Percentiles rank a stretch among this genome's conserved stretches.
Evolutionary conservation across 108 stramenopile species (phyloP).

Genomic region (Skeletonema menzelii): DNA sequence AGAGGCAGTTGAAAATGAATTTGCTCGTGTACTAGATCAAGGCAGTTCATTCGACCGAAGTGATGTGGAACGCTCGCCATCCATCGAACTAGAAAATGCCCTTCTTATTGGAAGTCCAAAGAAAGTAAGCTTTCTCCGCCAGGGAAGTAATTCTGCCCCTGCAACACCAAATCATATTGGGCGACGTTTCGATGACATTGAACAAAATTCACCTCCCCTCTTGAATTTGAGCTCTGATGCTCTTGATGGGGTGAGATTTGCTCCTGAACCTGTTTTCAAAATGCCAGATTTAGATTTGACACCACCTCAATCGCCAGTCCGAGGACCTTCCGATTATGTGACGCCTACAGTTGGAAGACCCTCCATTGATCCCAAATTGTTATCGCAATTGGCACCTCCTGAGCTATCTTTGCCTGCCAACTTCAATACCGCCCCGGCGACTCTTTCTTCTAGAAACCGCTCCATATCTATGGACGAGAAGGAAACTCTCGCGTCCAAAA

Average conservation of each 20-base stretch:
- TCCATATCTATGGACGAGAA: conserved; percentile 44
- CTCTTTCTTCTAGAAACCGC: conserved; percentile 23
- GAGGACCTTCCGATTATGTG: conserved; percentile 44
- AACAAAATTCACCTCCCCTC: conserved; percentile 33
- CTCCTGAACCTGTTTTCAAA: conserved; percentile 1
- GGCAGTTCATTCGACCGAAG: background rate
- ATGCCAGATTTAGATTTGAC: conserved; percentile 39
- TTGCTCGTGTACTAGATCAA: background rate
- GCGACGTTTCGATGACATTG: conserved; percentile 24
- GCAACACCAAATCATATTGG: conserved; percentile 28
- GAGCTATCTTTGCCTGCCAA: conserved; percentile 5
- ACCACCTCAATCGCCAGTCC: conserved; percentile 60
- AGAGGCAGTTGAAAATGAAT: conserved; percentile 11
- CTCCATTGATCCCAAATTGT: conserved; percentile 16
- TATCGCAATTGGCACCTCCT: conserved; percentile 21
- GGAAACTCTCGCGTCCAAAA: conserved; percentile 27
- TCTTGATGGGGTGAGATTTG: conserved; percentile 14
- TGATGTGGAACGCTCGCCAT: background rate
- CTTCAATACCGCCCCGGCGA: background rate
- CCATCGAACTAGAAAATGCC: background rate
- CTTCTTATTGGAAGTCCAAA: conserved; percentile 1
- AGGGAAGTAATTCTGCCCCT: conserved; percentile 37
- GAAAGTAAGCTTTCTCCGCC: conserved; percentile 8
- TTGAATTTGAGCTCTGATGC: conserved; percentile 57
- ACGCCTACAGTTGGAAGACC: conserved; percentile 33